Conservation (phyloP, 2,329 filamentous ascomycete species). For the Cryphonectria naterciae region DNA sequence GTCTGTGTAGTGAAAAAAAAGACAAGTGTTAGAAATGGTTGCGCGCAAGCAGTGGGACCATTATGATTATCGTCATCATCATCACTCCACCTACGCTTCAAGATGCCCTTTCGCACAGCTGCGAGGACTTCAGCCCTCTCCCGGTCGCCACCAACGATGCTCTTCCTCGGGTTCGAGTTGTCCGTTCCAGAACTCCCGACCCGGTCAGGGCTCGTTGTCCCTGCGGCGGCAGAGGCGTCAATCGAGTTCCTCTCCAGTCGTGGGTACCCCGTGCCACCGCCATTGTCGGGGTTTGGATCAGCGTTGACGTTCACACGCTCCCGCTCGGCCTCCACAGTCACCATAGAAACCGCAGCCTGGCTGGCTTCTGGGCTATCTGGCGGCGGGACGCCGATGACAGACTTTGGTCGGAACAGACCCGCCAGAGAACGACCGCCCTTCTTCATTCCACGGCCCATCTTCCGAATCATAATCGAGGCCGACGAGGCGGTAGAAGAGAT, state of each 20-base stretch:
- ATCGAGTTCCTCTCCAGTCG: slow-evolving; percentile 82
- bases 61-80: background rate
- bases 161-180: slow-evolving; percentile 72
- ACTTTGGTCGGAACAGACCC: slow-evolving; percentile 93
- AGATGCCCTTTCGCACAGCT: slow-evolving; percentile 90
- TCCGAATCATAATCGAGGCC: slow-evolving; percentile 91
- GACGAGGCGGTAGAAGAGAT: slow-evolving; percentile 90
- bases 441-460: slow-evolving; percentile 99
- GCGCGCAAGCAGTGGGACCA: slow-evolving; percentile 8
- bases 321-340: slow-evolving; percentile 92
- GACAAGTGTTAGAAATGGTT: slow-evolving; percentile 23
- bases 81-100: slow-evolving; percentile 74
- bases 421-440: slow-evolving; percentile 89
- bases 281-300: slow-evolving; percentile 67
- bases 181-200: slow-evolving; percentile 62
- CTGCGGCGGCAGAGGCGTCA: slow-evolving; percentile 61
- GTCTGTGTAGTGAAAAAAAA: slow-evolving; percentile 45
- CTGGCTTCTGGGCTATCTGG: slow-evolving; percentile 73
- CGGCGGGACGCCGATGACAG: slow-evolving; percentile 75
- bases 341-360: slow-evolving; percentile 88
- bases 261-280: slow-evolving; percentile 80
- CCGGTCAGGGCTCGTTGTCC: slow-evolving; percentile 50
- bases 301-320: slow-evolving; percentile 79
- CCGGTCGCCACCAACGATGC: slow-evolving; percentile 86
- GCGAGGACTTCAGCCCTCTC: slow-evolving; percentile 91